Base-by-base conservation (phyloP, 352 stramenopile species). In the Phytophthora tubulina region DNA sequence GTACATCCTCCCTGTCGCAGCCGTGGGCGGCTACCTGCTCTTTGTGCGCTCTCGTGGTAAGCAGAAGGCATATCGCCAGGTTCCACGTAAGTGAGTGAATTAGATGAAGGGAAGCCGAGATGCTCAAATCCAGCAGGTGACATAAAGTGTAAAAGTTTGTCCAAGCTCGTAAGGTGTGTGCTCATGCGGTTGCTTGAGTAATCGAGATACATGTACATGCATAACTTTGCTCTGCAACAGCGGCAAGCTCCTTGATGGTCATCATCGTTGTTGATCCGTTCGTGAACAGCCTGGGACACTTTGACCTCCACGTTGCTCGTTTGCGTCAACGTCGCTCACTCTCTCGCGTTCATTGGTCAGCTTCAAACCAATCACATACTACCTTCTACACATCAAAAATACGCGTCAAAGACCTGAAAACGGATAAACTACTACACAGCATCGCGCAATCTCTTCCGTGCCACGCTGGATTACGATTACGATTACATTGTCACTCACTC, bases 1-100 rank as follows among this genome's bases (percentile, higher is more conserved):
- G 88, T 95, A 95, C 81, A 83, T 93, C 48, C 55, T 95, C 39
- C 88, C 88, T 0, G 74, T 95, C 14, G 77, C 57, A 42, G 83
- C 84, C 1, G 84, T 95, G 45, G 86, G 80, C 3, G 84, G 46
- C 36, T 95, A 93, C 56, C 59, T 95, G 49, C 48, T 92, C 9
- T 91, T 90, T 42, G 81, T 90, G 57, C 81, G 81, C 52, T 82
- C 80, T 41, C 82, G 81, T 49, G 62, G 51, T 31, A 83, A 81
- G 61, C 65, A 76, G 17, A 84, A 82, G 54, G 59, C 67, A 14
- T 85, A 80, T 51, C 73, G 73, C 11, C 70, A 80, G 52, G 59
- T 78, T 45, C 55, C 66, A 31, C 73, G 70, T 52, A 73, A 75
- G 21, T 84, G 59, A 81, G 32, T 44, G 59, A 59, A 30, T 61